A percentile compares a stretch with the other conserved stretches of the same genome.
These are phyloP conservation scores for Paspalum vaginatum DNA, from an alignment of 176 grass and related monocot species.

Conservation along the genomic window DNA sequence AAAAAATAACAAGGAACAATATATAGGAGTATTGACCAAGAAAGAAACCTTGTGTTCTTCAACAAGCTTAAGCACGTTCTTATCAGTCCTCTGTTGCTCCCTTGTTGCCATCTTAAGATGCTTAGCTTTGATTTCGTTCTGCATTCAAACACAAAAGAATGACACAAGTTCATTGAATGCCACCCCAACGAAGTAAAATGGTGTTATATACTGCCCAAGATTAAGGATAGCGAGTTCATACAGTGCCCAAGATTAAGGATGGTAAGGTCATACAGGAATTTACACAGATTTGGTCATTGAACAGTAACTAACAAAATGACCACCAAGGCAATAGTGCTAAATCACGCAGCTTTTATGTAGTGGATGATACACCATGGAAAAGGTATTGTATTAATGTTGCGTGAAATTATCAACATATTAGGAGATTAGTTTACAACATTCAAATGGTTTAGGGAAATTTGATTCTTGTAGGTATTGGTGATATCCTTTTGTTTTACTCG, in stretches of 20 bases:
- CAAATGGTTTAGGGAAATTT: neutral
- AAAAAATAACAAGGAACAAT: slow-evolving; percentile 3
- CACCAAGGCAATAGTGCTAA: neutral
- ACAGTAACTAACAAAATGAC: neutral
- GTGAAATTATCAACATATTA: too few species aligned
- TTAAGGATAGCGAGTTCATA: slow-evolving; percentile 1
- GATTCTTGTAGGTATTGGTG: neutral
- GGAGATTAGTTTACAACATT: neutral
- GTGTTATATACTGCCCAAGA: neutral
- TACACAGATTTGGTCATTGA: neutral
- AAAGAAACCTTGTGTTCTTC: slow-evolving; percentile 66
- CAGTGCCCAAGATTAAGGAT: neutral
- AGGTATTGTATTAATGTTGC: too few species aligned
- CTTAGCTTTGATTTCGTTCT: slow-evolving; percentile 62
- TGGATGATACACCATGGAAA: neutral
- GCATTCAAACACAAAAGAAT: slow-evolving; percentile 21
- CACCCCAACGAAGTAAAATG: neutral
- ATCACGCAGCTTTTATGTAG: neutral
- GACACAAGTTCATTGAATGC: slow-evolving; percentile 16
- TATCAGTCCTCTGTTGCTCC: slow-evolving; percentile 62
- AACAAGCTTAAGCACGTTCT: slow-evolving; percentile 63
- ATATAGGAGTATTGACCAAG: slow-evolving; percentile 10
- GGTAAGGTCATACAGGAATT: neutral
- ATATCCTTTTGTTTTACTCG: too few species aligned
- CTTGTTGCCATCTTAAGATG: slow-evolving; percentile 59